phyloP scores from a whole-genome alignment of 2,329 filamentous ascomycete species.

The Berkeleyomyces basicola region DNA sequence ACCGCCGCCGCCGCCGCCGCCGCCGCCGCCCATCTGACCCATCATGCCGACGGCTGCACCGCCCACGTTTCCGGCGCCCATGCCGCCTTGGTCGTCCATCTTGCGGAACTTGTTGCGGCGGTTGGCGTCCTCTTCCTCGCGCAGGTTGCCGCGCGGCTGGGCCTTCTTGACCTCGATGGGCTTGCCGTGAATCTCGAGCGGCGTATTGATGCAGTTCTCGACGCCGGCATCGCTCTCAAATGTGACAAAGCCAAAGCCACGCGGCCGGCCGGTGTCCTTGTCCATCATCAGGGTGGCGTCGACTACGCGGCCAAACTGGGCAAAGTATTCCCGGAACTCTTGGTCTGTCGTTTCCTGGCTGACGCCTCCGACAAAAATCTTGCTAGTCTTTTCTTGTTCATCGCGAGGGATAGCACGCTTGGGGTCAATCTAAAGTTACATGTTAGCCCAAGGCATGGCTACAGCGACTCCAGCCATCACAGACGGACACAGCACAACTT shows the following conservation, averaged over 20 bases:
- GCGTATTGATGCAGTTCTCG: conserved; percentile 69
- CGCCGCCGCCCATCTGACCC: conserved; percentile 28
- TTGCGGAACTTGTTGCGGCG: conserved; percentile 46
- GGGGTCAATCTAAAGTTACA: conserved; percentile 64
- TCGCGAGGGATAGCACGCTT: conserved; percentile 95
- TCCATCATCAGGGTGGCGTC: conserved; percentile 99
- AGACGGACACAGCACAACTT: conserved; percentile 25
- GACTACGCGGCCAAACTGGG: conserved; percentile 86
- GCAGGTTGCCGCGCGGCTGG: conserved; percentile 83
- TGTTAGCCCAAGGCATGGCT: background rate
- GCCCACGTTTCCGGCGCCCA: conserved; percentile 2
- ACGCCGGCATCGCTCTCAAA: conserved; percentile 94
- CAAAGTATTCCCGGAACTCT: conserved; percentile 93
- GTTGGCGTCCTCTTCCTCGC: conserved; percentile 68
- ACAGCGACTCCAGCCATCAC: no score
- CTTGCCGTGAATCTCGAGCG: conserved; percentile 86
- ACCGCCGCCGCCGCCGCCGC: conserved; percentile 32
- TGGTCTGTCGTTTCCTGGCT: conserved; percentile 93
- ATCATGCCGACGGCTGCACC: conserved; percentile 21
- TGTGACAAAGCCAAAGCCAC: conserved; percentile 95
- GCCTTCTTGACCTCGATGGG: conserved; percentile 97
- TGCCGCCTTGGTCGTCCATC: conserved; percentile 28
- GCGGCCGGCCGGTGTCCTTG: conserved; percentile 92
- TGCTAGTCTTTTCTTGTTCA: conserved; percentile 94
- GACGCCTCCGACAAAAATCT: conserved; percentile 96